These are phyloP conservation scores for Cornus florida DNA, from an alignment of 148 eudicot species.

Conservation along the genomic window DNA sequence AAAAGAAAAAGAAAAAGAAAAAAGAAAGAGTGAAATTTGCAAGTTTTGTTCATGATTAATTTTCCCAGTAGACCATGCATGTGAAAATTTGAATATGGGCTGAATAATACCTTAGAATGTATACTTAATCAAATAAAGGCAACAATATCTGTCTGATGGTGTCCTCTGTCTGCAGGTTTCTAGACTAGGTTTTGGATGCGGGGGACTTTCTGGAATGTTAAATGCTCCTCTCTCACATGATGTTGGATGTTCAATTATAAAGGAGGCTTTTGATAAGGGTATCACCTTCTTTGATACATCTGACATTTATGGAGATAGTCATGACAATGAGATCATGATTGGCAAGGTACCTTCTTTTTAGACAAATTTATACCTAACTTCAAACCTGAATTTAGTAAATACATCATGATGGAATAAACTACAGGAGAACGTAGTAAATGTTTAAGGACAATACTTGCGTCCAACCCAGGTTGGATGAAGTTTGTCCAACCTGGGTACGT, in stretches of 20 bases:
- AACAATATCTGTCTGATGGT: background rate
- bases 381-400: background rate
- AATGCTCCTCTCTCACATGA: conserved; percentile 53
- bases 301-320: conserved; percentile 33
- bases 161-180: conserved; percentile 33
- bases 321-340: conserved; percentile 49
- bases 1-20: no score
- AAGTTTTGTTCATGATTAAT: background rate
- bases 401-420: background rate
- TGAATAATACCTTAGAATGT: background rate
- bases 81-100: background rate
- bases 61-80: background rate
- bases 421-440: background rate
- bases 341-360: conserved; percentile 30
- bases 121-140: background rate
- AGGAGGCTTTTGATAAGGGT: conserved; percentile 41
- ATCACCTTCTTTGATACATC: conserved; percentile 54
- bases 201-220: conserved; percentile 40
- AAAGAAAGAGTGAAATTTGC: background rate
- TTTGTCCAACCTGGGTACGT: no score
- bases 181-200: conserved; percentile 48
- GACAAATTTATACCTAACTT: no score
- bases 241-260: conserved; percentile 32
- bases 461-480: no score
- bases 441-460: no score